Conservation (phyloP, 2,329 filamentous ascomycete genomes). For the Xylariaceae sp. region DNA sequence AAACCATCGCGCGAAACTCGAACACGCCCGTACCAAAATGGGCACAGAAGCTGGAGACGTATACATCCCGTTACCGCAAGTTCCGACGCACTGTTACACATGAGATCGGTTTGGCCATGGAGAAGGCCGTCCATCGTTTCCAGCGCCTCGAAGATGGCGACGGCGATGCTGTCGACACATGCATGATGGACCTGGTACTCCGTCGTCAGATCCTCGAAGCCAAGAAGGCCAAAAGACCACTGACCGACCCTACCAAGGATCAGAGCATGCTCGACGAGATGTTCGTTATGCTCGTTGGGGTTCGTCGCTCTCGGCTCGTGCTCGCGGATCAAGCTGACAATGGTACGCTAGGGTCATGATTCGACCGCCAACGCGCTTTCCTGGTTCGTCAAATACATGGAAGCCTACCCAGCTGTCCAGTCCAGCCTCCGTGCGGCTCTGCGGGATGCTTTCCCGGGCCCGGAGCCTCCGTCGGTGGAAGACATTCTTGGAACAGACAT, state of each 20-base stretch:
- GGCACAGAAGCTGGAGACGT: constrained; percentile 7
- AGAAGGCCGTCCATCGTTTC: constrained; percentile 7
- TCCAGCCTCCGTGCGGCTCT: constrained; percentile 4
- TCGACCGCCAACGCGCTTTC: constrained; percentile 9
- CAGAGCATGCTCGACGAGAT: constrained; percentile 9
- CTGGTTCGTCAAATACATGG: constrained; percentile 13
- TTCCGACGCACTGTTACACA: constrained; percentile 7
- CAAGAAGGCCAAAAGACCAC: constrained; percentile 4
- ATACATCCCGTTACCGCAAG: constrained; percentile 11
- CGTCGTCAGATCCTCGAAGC: constrained; percentile 9
- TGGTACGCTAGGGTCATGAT: constrained; percentile 7
- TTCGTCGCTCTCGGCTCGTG: too few relatives aligned
- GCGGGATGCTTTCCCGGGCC: constrained; percentile 4
- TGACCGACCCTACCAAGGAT: constrained; percentile 6
- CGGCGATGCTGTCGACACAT: constrained; percentile 5
- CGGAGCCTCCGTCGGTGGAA: constrained; percentile 1
- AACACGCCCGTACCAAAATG: constrained; percentile 11
- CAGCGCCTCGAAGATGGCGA: constrained; percentile 7
- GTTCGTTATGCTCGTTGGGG: constrained; percentile 10
- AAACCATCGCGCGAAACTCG: constrained; percentile 10
- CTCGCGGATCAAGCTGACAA: not conserved
- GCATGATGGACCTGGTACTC: constrained; percentile 14
- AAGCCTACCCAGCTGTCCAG: constrained; percentile 6
- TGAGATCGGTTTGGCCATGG: constrained; percentile 7
- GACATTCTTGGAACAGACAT: constrained; percentile 10